A percentile compares a stretch with the other conserved stretches of the same genome.
Evolutionary conservation across 1,284 basidiomycete genomes (phyloP).

Genomic region (Ganoderma lingzhi): DNA sequence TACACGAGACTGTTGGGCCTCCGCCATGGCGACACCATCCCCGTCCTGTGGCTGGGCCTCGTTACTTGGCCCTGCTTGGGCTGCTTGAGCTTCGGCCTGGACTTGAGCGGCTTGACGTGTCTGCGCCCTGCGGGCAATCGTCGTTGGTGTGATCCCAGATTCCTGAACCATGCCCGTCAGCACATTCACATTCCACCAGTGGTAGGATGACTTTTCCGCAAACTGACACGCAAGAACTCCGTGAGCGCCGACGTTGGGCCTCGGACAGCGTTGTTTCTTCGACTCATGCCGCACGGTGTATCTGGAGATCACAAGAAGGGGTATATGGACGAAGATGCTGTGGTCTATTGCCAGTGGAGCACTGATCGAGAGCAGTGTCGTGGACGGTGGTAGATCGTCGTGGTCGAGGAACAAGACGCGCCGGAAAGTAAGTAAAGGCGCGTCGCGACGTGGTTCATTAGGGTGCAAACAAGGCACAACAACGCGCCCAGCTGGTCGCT

Average conservation of each 20-base stretch:
- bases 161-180: slow-evolving; percentile 55
- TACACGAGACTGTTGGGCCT: slow-evolving; percentile 39
- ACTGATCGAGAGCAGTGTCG: background rate
- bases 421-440: slow-evolving; percentile 3
- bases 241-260: slow-evolving; percentile 94
- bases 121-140: slow-evolving; percentile 66
- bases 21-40: slow-evolving; percentile 45
- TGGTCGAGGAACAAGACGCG: background rate
- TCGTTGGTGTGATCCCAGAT: slow-evolving; percentile 79
- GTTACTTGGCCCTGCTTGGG: slow-evolving; percentile 59
- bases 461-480: slow-evolving; percentile 25
- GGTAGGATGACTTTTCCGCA: background rate
- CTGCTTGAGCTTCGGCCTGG: slow-evolving; percentile 30
- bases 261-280: slow-evolving; percentile 69
- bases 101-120: slow-evolving; percentile 46
- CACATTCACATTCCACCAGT: background rate
- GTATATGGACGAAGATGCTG: background rate
- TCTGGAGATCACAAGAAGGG: background rate
- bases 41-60: slow-evolving; percentile 31
- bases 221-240: slow-evolving; percentile 84
- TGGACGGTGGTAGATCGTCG: background rate
- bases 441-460: slow-evolving; percentile 36
- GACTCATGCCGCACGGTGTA: slow-evolving; percentile 38
- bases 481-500: slow-evolving; percentile 20
- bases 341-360: background rate